Evolutionary conservation across 257 asterid species (phyloP).

Genomic region (Nicotiana otophora): DNA sequence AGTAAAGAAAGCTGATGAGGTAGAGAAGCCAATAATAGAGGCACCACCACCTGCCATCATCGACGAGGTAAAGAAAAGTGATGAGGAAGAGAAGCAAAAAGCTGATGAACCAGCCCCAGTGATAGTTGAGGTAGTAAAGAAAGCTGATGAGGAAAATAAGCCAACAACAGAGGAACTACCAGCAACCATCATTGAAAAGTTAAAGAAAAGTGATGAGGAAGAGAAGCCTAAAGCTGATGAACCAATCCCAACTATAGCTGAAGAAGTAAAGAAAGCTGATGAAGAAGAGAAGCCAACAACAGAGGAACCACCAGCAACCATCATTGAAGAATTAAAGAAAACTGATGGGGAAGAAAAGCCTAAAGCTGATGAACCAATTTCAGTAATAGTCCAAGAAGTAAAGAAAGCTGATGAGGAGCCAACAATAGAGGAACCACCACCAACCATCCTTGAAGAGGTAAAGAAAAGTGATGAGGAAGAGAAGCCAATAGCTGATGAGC

Average conservation of each 20-base stretch:
- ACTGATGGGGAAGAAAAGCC: neutral
- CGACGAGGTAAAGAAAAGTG: neutral
- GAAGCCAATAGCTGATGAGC: constrained; percentile 18
- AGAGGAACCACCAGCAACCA: neutral
- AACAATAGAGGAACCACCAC: neutral
- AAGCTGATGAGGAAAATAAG: neutral
- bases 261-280: neutral
- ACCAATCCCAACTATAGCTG: neutral
- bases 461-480: constrained; percentile 6
- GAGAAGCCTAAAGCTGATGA: constrained; percentile 3
- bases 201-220: neutral
- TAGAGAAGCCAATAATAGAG: neutral
- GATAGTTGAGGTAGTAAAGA: neutral
- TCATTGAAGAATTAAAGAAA: neutral
- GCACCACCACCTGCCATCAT: neutral
- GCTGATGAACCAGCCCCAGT: neutral
- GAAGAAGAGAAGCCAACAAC: neutral
- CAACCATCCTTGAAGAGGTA: constrained; percentile 9
- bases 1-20: neutral
- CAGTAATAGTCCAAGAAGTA: neutral
- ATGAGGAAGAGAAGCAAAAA: neutral
- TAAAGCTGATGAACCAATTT: too few relatives aligned
- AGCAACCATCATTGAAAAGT: neutral
- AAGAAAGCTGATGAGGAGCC: neutral
- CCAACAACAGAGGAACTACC: neutral